phyloP scores from a whole-genome alignment of 2,329 filamentous ascomycete genomes.

The Pleomassaria siparia region DNA sequence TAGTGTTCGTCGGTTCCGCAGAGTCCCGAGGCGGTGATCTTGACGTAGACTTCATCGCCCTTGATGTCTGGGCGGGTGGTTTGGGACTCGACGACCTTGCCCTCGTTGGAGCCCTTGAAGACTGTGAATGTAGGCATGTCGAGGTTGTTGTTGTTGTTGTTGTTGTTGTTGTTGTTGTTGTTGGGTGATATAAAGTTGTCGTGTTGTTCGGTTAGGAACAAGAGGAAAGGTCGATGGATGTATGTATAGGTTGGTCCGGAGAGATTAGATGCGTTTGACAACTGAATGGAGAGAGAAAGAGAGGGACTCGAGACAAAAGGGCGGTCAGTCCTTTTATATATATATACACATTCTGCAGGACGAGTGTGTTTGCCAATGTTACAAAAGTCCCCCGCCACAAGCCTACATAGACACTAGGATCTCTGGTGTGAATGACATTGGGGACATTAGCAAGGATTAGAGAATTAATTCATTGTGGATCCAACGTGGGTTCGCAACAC shows the following conservation, averaged over 20 bases:
- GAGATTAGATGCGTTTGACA: too few relatives aligned
- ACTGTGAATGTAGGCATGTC: conserved; percentile 58
- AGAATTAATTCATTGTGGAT: neutral
- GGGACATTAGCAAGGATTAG: neutral
- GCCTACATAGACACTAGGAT: too few relatives aligned
- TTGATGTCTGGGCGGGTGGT: conserved; percentile 49
- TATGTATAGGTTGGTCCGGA: neutral
- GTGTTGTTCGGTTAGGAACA: too few relatives aligned
- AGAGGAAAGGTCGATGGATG: neutral
- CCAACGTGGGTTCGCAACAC: neutral
- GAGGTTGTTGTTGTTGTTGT: neutral
- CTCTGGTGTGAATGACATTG: neutral
- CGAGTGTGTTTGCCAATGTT: too few relatives aligned
- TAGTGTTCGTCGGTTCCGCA: conserved; percentile 62
- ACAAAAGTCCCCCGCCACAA: too few relatives aligned
- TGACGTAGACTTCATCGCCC: conserved; percentile 61
- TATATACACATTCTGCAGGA: neutral
- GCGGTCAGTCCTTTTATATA: neutral
- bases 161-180: neutral
- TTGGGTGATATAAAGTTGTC: too few relatives aligned
- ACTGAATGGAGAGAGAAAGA: neutral
- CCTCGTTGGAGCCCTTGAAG: conserved; percentile 63
- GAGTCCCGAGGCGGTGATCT: conserved; percentile 66
- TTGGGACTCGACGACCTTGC: conserved; percentile 55
- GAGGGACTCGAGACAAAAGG: neutral